Conservation (phyloP, 208 protist species). For the Trichomonas gallinae region DNA sequence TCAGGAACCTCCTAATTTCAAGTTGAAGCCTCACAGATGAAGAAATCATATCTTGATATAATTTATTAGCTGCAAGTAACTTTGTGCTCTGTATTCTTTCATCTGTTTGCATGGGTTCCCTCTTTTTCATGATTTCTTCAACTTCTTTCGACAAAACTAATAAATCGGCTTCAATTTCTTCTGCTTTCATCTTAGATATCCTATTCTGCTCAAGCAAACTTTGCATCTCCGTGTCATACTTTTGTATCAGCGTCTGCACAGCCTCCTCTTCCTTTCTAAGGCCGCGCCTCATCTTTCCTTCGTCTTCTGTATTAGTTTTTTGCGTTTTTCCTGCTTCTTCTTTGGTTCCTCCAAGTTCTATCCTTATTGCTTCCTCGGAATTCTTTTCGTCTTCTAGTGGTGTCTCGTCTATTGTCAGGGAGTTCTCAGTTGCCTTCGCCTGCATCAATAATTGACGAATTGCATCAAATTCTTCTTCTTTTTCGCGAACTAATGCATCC, state of each 20-base stretch:
- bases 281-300: not conserved
- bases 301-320: not conserved
- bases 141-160: not conserved
- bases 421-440: not conserved
- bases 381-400: not conserved
- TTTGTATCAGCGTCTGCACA: not conserved
- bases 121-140: not conserved
- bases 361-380: not conserved
- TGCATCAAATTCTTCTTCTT: not conserved
- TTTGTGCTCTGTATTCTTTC: not conserved
- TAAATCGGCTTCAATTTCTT: not conserved
- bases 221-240: not conserved
- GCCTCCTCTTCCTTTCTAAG: conserved; percentile 5
- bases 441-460: not conserved
- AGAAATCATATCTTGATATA: not conserved
- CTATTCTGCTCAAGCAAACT: not conserved
- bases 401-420: not conserved
- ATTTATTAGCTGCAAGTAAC: not conserved
- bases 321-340: not conserved
- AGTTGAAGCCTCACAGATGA: not conserved
- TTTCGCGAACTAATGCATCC: not conserved
- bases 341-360: not conserved
- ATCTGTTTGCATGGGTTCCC: not conserved
- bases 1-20: not conserved
- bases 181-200: not conserved